A percentile compares a stretch with the other conserved stretches of the same genome.
These are phyloP conservation scores for Manihot esculenta DNA, from an alignment of 441 rosid species.

Conservation along the genomic window DNA sequence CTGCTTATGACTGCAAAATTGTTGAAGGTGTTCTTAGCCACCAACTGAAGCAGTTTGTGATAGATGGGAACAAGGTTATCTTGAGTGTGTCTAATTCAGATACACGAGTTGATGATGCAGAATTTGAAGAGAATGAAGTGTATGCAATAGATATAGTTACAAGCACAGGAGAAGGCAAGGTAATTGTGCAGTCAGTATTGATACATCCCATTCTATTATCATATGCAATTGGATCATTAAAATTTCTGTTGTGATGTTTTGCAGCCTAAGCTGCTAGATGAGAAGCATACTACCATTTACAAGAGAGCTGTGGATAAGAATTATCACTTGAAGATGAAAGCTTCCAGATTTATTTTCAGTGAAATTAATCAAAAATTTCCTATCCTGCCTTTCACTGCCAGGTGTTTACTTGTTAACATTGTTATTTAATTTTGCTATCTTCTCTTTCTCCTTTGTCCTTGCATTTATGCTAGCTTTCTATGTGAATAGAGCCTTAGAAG, in stretches of 20 bases:
- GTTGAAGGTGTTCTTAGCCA: conserved; percentile 98
- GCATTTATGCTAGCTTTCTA: neutral
- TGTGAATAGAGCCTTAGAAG: conserved; percentile 71
- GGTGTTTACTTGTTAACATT: conserved; percentile 38
- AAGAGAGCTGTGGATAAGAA: conserved; percentile 82
- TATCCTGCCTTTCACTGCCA: conserved; percentile 80
- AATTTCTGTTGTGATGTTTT: conserved; percentile 17
- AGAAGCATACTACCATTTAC: conserved; percentile 86
- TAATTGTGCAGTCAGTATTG: conserved; percentile 26
- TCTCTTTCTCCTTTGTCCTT: neutral
- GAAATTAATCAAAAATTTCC: conserved; percentile 81
- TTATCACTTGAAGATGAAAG: conserved; percentile 93
- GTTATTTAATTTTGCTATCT: neutral
- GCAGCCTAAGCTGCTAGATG: conserved; percentile 89
- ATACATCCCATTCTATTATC: neutral
- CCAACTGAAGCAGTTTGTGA: conserved; percentile 81
- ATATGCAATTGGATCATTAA: neutral
- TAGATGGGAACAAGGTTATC: conserved; percentile 84
- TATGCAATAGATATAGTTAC: conserved; percentile 88
- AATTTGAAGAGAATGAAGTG: conserved; percentile 90
- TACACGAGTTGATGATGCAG: conserved; percentile 86
- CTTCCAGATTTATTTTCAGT: conserved; percentile 89
- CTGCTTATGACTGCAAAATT: conserved; percentile 92
- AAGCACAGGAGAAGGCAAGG: conserved; percentile 96
- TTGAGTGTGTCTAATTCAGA: conserved; percentile 72